Evolutionary conservation across 441 rosid species (phyloP).

Genomic region (Capsella rubella): DNA sequence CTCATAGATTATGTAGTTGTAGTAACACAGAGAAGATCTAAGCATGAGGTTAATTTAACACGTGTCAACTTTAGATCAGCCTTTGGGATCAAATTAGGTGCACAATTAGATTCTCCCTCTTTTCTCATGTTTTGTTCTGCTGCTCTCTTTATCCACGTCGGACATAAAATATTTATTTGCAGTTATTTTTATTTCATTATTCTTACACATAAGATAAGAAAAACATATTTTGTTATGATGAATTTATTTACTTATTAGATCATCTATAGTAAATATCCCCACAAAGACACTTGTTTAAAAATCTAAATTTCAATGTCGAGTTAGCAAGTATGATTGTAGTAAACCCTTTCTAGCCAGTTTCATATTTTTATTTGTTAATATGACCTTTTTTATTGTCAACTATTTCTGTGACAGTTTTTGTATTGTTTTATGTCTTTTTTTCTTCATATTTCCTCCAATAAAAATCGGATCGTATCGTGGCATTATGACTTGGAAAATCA

Average conservation of each 20-base stretch:
- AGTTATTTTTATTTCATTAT: not conserved
- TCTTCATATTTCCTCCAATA: not conserved
- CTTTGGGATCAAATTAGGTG: conserved; percentile 33
- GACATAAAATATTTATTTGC: not conserved
- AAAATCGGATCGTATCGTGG: conserved; percentile 15
- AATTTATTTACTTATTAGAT: not conserved
- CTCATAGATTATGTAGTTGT: conserved; percentile 40
- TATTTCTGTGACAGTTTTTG: not conserved
- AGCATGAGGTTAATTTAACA: conserved; percentile 19
- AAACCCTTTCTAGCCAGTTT: not conserved
- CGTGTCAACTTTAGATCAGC: conserved; percentile 25
- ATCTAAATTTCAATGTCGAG: not conserved
- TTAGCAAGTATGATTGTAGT: not conserved
- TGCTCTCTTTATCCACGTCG: conserved; percentile 23
- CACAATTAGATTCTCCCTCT: conserved; percentile 27
- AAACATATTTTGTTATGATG: not conserved
- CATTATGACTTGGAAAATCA: conserved; percentile 21
- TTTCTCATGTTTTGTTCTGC: conserved; percentile 5
- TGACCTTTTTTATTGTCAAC: not conserved
- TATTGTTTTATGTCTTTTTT: not conserved
- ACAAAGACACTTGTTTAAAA: not conserved
- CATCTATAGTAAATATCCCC: not conserved
- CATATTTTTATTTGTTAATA: not conserved
- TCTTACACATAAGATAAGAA: not conserved
- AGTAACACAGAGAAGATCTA: conserved; percentile 32